Evolutionary conservation across 2,329 filamentous ascomycete species (phyloP), one percentile per base, ranked within the genome.

Genomic region (Pyrenophora teres): DNA sequence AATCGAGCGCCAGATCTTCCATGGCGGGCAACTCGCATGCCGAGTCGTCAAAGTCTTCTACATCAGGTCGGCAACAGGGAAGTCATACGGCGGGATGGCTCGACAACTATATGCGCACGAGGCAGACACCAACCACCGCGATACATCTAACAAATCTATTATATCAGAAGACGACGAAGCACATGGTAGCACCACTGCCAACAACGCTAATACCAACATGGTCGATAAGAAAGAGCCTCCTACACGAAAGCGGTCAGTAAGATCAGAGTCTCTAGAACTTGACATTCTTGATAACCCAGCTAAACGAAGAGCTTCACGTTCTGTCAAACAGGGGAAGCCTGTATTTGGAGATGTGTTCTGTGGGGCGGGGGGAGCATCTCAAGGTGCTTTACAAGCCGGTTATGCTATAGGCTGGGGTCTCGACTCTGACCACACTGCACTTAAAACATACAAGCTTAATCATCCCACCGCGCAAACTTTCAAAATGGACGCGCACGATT

Each of bases 321-420:
- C 10, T 0, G 42, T 30, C 18, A 44, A 18, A 3, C 16, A 19
- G 8, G 32, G 12, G 10, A 36, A 12, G 4, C 55, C 61, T 4
- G 56, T 43, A 0, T 59, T 63, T 16, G 62, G 47, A 0, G 66
- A 69, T 15, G 30, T 19, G 0, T 69, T 62, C 32, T 67, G 63
- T 23, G 64, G 66, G 2, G 48, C 41, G n/a, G 66, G 66, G 15
- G 65, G 65, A 19, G 55, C 57, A 0, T 64, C 61, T 5, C 31
- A 51, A 35, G 66, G 65, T 13, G 66, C 65, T 4, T n/a, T 16
- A 0, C 51, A 61, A 23, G 65, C 65, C 0, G 63, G 57, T 0
- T 41, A 60, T 6, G 1, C 19, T 1, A 39, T 66, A 0, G 1
- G 6, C 0, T 63, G 54, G 55, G 63, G 61, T 2, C 19, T 67